Conservation (phyloP, 2,329 filamentous ascomycete genomes). For the Xylariaceae sp. region DNA sequence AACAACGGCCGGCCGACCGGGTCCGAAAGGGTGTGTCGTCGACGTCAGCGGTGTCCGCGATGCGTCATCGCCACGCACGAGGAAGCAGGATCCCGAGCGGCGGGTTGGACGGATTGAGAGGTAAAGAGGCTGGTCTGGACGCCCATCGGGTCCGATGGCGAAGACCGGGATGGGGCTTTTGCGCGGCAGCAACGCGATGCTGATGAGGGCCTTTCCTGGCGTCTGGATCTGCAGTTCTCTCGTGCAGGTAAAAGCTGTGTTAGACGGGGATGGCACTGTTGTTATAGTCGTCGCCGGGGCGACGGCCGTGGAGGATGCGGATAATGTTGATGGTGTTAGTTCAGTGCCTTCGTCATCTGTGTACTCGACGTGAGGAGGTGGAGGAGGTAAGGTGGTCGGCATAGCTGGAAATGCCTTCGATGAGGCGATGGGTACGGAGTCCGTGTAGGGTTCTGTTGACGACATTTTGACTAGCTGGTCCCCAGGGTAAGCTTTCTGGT, state of each 20-base stretch:
- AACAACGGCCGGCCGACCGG: constrained; percentile 46
- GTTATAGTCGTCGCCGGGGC: neutral
- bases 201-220: constrained; percentile 38
- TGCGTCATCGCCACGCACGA: constrained; percentile 37
- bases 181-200: constrained; percentile 32
- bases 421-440: neutral
- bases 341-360: constrained; percentile 9
- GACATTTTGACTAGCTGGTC: constrained; percentile 1
- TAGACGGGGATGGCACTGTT: neutral
- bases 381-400: constrained; percentile 3
- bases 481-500: neutral
- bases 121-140: constrained; percentile 41
- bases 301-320: no score
- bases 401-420: constrained; percentile 5
- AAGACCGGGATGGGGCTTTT: constrained; percentile 39
- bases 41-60: constrained; percentile 36
- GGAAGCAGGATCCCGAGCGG: constrained; percentile 43
- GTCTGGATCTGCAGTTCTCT: constrained; percentile 45
- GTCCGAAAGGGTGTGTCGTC: constrained; percentile 41
- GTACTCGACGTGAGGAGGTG: constrained; percentile 9
- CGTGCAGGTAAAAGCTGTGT: constrained; percentile 37
- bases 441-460: constrained; percentile 5
- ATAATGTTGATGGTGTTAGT: neutral
- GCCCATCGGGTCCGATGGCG: constrained; percentile 31
- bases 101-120: constrained; percentile 44